phyloP scores from a whole-genome alignment of 164 flowering plant genomes.

The Piper betle region DNA sequence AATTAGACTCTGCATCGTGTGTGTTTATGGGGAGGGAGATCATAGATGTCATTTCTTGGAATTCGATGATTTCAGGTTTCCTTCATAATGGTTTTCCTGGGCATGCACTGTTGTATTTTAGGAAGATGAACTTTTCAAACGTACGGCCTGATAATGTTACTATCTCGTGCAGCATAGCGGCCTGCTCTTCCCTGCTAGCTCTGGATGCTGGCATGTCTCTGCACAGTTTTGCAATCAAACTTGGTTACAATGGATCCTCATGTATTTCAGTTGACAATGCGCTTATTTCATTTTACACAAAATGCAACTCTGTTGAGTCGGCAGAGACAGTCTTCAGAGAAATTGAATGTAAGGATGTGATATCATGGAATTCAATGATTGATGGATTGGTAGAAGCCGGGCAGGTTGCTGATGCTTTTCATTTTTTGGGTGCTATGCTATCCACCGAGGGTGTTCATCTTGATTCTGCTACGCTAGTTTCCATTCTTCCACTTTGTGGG shows the following conservation, averaged over 20 bases:
- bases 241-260: conserved; percentile 15
- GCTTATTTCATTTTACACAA: conserved; percentile 32
- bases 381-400: conserved; percentile 23
- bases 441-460: conserved; percentile 13
- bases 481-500: conserved; percentile 26
- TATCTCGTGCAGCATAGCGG: conserved; percentile 28
- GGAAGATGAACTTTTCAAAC: conserved; percentile 15
- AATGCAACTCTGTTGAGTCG: conserved; percentile 18
- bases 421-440: conserved; percentile 28
- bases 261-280: conserved; percentile 25
- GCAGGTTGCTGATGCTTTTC: conserved; percentile 19
- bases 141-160: conserved; percentile 16
- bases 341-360: conserved; percentile 16
- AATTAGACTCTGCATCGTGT: conserved; percentile 22
- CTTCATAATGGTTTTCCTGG: conserved; percentile 17
- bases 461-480: conserved; percentile 24
- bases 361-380: conserved; percentile 43
- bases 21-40: conserved; percentile 20
- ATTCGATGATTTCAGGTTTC: conserved; percentile 28
- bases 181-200: conserved; percentile 21
- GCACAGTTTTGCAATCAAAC: conserved; percentile 23
- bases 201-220: conserved; percentile 14
- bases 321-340: conserved; percentile 20
- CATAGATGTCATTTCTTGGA: conserved; percentile 30
- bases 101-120: conserved; percentile 18